Conservation (phyloP, 2,329 filamentous ascomycete species). For the Penicillium sp. region DNA sequence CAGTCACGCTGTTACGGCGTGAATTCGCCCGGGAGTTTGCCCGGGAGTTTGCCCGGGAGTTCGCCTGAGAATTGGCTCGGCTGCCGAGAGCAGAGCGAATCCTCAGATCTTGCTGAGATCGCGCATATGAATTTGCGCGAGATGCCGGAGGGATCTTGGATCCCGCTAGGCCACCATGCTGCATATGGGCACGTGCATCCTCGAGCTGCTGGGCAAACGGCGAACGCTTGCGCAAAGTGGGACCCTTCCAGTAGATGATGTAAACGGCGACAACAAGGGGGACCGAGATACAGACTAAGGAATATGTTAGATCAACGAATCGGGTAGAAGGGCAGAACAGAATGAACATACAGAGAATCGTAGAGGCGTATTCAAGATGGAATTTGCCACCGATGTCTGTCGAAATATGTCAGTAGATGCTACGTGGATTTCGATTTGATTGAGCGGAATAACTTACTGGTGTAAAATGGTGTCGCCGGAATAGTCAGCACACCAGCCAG, state of each 20-base stretch:
- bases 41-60: constrained; percentile 32
- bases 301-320: not conserved
- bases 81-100: constrained; percentile 37
- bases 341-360: constrained; percentile 50
- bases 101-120: constrained; percentile 39
- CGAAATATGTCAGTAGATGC: constrained; percentile 6
- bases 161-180: constrained; percentile 27
- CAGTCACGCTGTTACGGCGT: constrained; percentile 28
- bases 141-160: constrained; percentile 37
- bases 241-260: constrained; percentile 64
- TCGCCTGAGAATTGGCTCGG: constrained; percentile 33
- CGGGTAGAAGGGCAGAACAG: not conserved
- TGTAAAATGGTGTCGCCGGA: constrained; percentile 53
- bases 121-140: constrained; percentile 39
- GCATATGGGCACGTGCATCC: constrained; percentile 37
- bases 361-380: constrained; percentile 58
- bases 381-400: constrained; percentile 54
- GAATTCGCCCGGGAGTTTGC: constrained; percentile 33
- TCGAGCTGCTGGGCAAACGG: constrained; percentile 63
- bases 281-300: constrained; percentile 52
- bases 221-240: constrained; percentile 56
- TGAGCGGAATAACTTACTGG: constrained; percentile 30
- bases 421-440: not conserved
- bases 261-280: constrained; percentile 62
- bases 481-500: constrained; percentile 62